Percentiles rank a stretch among this genome's conserved stretches.
These are phyloP conservation scores for Ustilaginoidea virens DNA, from an alignment of 2,329 filamentous ascomycete genomes.

Conservation along the genomic window DNA sequence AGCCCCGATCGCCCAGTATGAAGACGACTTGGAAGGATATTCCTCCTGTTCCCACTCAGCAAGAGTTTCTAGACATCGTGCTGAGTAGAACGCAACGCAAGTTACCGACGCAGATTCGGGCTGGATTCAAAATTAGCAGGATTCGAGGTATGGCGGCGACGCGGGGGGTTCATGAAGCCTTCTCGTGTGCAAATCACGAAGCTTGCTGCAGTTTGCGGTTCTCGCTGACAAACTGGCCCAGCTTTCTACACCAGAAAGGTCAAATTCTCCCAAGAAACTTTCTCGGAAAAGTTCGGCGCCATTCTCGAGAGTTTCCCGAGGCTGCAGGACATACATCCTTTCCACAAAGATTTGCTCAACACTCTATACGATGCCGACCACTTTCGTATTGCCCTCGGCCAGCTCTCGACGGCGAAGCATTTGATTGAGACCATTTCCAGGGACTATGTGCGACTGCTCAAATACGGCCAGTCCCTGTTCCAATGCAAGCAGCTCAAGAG, in stretches of 20 bases:
- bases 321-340: slow-evolving; percentile 87
- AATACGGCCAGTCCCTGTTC: slow-evolving; percentile 93
- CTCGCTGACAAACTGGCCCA: slow-evolving; percentile 16
- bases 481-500: slow-evolving; percentile 99
- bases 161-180: no score
- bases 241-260: slow-evolving; percentile 95
- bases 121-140: slow-evolving; percentile 87
- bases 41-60: slow-evolving; percentile 73
- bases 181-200: no score
- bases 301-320: slow-evolving; percentile 91
- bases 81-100: slow-evolving; percentile 85
- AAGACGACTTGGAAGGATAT: slow-evolving; percentile 62
- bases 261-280: slow-evolving; percentile 96
- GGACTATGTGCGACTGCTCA: slow-evolving; percentile 82
- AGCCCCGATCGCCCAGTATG: slow-evolving; percentile 26
- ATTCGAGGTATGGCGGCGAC: slow-evolving; percentile 45
- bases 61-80: slow-evolving; percentile 97
- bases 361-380: slow-evolving; percentile 98
- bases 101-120: slow-evolving; percentile 85
- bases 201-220: no score
- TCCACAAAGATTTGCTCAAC: slow-evolving; percentile 73
- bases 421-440: slow-evolving; percentile 90
- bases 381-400: slow-evolving; percentile 91
- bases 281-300: slow-evolving; percentile 78
- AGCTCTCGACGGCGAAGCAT: slow-evolving; percentile 90